These are phyloP conservation scores for Achaetomiella virescens DNA, from an alignment of 495 filamentous ascomycete species.

Conservation along the genomic window DNA sequence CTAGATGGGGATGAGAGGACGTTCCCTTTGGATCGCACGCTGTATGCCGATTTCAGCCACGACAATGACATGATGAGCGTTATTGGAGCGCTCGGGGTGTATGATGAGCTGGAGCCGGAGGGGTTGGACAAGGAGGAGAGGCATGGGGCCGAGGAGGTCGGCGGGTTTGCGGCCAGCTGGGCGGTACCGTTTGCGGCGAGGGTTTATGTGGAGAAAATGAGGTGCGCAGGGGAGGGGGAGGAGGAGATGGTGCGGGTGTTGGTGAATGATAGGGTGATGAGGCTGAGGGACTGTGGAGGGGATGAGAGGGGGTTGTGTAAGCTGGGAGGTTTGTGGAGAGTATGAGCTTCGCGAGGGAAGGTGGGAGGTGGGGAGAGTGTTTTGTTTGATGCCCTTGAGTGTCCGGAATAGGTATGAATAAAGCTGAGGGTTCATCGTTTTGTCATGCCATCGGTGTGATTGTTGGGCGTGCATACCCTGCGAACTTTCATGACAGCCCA, in stretches of 20 bases:
- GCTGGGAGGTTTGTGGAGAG: slow-evolving; percentile 60
- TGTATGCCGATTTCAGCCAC: slow-evolving; percentile 85
- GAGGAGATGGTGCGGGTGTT: slow-evolving; percentile 66
- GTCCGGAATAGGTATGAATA: background rate
- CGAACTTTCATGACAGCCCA: too few species aligned
- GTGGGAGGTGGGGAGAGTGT: slow-evolving; percentile 68
- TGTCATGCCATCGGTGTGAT: too few species aligned
- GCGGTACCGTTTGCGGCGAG: slow-evolving; percentile 73
- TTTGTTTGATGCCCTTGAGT: slow-evolving; percentile 34
- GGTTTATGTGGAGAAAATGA: slow-evolving; percentile 80
- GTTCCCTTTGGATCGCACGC: slow-evolving; percentile 58
- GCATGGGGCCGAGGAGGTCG: slow-evolving; percentile 32
- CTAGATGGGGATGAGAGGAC: slow-evolving; percentile 54
- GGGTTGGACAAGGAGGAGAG: slow-evolving; percentile 42
- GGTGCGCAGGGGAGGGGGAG: slow-evolving; percentile 40
- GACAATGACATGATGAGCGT: slow-evolving; percentile 77
- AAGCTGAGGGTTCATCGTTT: too few species aligned
- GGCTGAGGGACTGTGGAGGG: slow-evolving; percentile 57
- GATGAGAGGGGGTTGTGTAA: slow-evolving; percentile 64
- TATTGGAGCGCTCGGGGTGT: slow-evolving; percentile 67
- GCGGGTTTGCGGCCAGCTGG: slow-evolving; percentile 64
- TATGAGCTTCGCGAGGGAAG: slow-evolving; percentile 60
- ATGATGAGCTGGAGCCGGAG: slow-evolving; percentile 51
- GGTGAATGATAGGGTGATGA: slow-evolving; percentile 75
- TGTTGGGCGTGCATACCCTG: background rate